These are phyloP conservation scores for Pseudogymnoascus sp. DNA, from an alignment of 2,329 filamentous ascomycete species.

Conservation along the genomic window DNA sequence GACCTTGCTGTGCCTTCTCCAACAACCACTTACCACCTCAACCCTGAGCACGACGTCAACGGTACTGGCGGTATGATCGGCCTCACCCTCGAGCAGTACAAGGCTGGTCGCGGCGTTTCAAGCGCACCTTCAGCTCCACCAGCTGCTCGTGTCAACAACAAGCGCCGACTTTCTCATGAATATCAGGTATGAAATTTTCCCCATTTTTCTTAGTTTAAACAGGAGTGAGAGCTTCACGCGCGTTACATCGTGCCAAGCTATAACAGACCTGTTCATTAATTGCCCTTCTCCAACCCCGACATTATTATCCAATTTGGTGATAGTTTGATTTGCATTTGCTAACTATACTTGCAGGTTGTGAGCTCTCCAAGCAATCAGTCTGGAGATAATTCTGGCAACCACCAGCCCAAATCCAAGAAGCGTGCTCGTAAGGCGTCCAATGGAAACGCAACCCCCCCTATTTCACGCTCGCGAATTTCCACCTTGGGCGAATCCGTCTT, in stretches of 20 bases:
- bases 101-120: neutral
- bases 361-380: neutral
- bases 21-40: neutral
- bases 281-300: neutral
- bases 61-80: neutral
- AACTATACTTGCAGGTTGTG: neutral
- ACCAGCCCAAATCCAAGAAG: neutral
- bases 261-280: neutral
- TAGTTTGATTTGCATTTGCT: neutral
- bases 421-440: neutral
- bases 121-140: neutral
- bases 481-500: neutral
- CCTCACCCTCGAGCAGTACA: constrained; percentile 2
- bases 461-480: neutral
- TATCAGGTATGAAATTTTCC: neutral
- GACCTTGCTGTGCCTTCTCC: neutral
- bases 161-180: neutral
- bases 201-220: neutral
- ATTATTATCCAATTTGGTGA: neutral
- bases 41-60: neutral
- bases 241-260: neutral
- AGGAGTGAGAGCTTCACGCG: neutral
- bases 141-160: neutral
- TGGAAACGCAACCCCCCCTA: neutral
- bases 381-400: neutral